Percentiles rank a stretch among this genome's conserved stretches.
Conservation (phyloP, 2,329 filamentous ascomycete genomes). For the Claviceps fusiformis region DNA sequence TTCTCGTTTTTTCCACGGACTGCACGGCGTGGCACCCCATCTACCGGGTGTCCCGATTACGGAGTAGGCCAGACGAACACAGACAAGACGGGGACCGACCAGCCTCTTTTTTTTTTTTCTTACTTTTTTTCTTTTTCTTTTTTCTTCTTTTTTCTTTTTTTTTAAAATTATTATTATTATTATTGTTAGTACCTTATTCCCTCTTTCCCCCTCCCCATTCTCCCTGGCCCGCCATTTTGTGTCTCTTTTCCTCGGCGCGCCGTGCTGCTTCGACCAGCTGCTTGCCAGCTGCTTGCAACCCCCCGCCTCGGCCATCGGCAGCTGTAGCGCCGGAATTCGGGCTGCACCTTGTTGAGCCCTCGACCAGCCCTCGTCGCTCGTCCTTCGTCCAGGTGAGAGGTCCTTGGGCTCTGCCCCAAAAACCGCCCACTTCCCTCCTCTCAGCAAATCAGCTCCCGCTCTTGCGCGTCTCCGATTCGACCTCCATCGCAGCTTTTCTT, state of each 20-base stretch:
- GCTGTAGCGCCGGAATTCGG: constrained; percentile 4
- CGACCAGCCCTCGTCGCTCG: not conserved
- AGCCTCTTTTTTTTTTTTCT: not conserved
- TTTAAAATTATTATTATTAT: too few relatives aligned
- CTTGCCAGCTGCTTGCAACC: not conserved
- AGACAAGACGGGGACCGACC: not conserved
- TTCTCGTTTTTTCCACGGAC: not conserved
- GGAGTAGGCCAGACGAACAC: not conserved
- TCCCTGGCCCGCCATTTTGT: not conserved
- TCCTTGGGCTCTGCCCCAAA: constrained; percentile 7
- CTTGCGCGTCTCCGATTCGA: constrained; percentile 20
- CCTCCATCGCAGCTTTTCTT: constrained; percentile 23
- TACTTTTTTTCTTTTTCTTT: too few relatives aligned
- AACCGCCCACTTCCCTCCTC: constrained; percentile 9
- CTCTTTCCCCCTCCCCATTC: not conserved
- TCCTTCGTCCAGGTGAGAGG: not conserved
- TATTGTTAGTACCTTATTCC: too few relatives aligned
- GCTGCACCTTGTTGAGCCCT: constrained; percentile 4
- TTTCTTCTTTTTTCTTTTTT: too few relatives aligned
- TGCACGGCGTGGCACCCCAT: not conserved
- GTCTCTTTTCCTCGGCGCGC: too few relatives aligned
- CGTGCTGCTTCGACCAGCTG: not conserved
- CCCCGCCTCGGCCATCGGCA: constrained; percentile 7
- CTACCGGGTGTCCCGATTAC: not conserved
- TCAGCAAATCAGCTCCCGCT: constrained; percentile 38